Conservation (phyloP, 106 monocot species). For the Narthecium ossifragum region DNA sequence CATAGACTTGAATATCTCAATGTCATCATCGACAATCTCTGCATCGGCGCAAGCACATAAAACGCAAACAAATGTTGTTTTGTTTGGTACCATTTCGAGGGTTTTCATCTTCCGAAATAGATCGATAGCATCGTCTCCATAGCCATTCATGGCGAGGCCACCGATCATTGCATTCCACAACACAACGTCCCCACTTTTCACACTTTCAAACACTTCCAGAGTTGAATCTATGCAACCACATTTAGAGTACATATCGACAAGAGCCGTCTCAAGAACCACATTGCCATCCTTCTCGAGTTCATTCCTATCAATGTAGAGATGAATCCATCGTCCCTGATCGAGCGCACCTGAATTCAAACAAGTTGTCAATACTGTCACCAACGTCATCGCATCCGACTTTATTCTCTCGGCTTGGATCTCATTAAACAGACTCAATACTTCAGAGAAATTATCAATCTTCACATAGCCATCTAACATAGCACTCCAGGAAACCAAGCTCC, state of each 20-base stretch:
- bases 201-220: conserved; percentile 34
- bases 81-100: conserved; percentile 33
- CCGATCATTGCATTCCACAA: too few relatives aligned
- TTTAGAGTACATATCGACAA: conserved; percentile 70
- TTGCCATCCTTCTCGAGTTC: not conserved
- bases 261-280: conserved; percentile 45
- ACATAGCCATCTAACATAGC: conserved; percentile 59
- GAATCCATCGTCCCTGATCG: conserved; percentile 42
- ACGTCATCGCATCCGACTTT: conserved; percentile 29
- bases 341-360: conserved; percentile 43
- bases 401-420: conserved; percentile 22
- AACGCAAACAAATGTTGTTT: conserved; percentile 43
- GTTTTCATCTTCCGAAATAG: conserved; percentile 44
- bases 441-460: conserved; percentile 18
- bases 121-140: conserved; percentile 32
- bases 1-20: conserved; percentile 55
- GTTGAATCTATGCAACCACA: conserved; percentile 60
- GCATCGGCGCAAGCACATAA: conserved; percentile 57
- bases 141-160: conserved; percentile 62
- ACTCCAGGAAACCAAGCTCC: conserved; percentile 75
- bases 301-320: conserved; percentile 22
- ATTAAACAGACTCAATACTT: conserved; percentile 43
- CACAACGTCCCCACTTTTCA: conserved; percentile 34
- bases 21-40: conserved; percentile 43
- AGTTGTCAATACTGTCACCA: conserved; percentile 53